Evolutionary conservation across 805 yeast species (phyloP).

Genomic region (Starmerella bombi): DNA sequence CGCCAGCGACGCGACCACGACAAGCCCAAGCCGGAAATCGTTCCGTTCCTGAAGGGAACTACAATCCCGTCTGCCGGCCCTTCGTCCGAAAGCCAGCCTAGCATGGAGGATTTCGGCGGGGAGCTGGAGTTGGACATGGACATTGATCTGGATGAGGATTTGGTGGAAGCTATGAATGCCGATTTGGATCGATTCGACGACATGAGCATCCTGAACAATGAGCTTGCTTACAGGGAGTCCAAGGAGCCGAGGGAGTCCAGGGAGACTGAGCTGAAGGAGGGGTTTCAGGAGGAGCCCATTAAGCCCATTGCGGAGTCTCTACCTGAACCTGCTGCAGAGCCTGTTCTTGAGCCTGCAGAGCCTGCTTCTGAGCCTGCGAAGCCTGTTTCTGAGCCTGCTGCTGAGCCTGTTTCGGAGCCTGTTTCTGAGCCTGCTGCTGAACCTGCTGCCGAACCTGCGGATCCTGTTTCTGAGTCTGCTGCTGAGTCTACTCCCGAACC

Average conservation of each 20-base stretch:
- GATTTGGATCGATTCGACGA: constrained; percentile 1
- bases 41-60: too few relatives aligned
- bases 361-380: too few relatives aligned
- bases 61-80: too few relatives aligned
- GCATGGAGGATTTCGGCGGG: too few relatives aligned
- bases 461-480: too few relatives aligned
- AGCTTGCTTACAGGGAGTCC: not conserved
- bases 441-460: too few relatives aligned
- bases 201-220: not conserved
- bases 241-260: not conserved
- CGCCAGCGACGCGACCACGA: not conserved
- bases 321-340: not conserved
- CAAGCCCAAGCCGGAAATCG: too few relatives aligned
- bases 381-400: too few relatives aligned
- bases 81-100: too few relatives aligned
- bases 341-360: not conserved
- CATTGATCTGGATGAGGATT: not conserved
- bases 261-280: not conserved
- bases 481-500: too few relatives aligned
- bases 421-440: too few relatives aligned
- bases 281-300: not conserved
- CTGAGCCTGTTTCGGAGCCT: too few relatives aligned
- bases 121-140: not conserved
- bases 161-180: constrained; percentile 5
- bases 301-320: not conserved